These are phyloP conservation scores for Teunomyces cretensis DNA, from an alignment of 805 yeast species.

Conservation along the genomic window DNA sequence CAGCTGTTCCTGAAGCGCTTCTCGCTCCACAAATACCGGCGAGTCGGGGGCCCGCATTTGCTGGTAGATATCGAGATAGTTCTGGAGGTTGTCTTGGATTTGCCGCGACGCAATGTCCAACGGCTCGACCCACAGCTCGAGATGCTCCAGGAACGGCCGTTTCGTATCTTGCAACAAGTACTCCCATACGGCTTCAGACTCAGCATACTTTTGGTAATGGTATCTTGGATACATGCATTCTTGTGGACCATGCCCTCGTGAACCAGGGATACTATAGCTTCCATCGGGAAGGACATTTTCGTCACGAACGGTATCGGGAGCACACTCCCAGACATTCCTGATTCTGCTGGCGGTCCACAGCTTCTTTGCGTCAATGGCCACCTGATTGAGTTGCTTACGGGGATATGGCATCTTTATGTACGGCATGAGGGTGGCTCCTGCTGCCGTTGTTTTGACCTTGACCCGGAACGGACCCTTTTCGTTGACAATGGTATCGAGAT, in stretches of 20 bases:
- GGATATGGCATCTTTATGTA: conserved; percentile 26
- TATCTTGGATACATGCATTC: conserved; percentile 28
- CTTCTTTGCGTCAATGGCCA: conserved; percentile 33
- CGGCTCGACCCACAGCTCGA: conserved; percentile 9
- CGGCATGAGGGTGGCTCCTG: conserved; percentile 32
- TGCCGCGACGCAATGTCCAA: conserved; percentile 10
- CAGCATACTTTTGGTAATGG: conserved; percentile 25
- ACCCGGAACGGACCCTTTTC: conserved; percentile 39
- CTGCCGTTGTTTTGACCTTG: conserved; percentile 25
- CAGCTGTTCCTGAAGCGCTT: conserved; percentile 11
- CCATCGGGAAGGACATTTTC: conserved; percentile 24
- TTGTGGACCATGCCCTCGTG: conserved; percentile 25
- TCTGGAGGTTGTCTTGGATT: conserved; percentile 6
- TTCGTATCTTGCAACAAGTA: conserved; percentile 13
- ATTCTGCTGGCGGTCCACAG: conserved; percentile 26
- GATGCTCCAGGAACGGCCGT: neutral
- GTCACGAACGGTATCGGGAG: conserved; percentile 9
- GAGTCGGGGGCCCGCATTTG: conserved; percentile 5
- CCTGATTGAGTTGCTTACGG: conserved; percentile 16
- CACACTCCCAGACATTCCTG: conserved; percentile 28
- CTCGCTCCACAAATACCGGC: conserved; percentile 4
- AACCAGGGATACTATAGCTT: conserved; percentile 26
- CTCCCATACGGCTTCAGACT: conserved; percentile 39
- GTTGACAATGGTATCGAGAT: conserved; percentile 20
- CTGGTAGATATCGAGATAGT: conserved; percentile 5